These are phyloP conservation scores for Sclerotinia sclerotiorum DNA, from an alignment of 2,329 filamentous ascomycete genomes.

Conservation along the genomic window DNA sequence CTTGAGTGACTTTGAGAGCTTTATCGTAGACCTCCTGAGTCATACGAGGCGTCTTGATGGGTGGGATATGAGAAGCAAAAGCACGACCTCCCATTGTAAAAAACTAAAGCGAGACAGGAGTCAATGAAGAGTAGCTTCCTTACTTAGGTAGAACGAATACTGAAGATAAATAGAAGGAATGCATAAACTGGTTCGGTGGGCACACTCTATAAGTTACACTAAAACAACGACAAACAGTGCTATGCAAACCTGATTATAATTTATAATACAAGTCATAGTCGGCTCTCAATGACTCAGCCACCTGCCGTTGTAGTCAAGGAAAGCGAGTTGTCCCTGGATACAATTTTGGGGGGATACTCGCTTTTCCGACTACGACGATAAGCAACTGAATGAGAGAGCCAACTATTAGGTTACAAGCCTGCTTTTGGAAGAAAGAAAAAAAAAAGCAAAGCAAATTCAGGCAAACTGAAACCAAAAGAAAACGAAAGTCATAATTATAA, in stretches of 20 bases:
- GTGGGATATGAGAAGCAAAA: slow-evolving; percentile 49
- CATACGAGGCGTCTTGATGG: slow-evolving; percentile 67
- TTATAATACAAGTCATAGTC: background rate
- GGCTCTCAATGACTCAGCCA: too few relatives aligned
- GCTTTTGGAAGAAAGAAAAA: background rate
- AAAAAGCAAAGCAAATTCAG: too few relatives aligned
- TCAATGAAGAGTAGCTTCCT: background rate
- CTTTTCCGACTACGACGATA: too few relatives aligned
- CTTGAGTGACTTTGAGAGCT: slow-evolving; percentile 49
- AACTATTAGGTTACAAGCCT: too few relatives aligned
- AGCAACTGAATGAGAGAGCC: background rate
- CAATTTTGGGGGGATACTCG: too few relatives aligned
- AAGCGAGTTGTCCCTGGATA: too few relatives aligned
- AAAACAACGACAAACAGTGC: background rate
- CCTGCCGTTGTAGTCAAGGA: too few relatives aligned
- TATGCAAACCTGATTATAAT: background rate
- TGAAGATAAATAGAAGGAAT: background rate
- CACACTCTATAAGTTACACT: background rate
- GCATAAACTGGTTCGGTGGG: background rate
- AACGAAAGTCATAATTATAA: too few relatives aligned
- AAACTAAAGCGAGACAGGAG: background rate
- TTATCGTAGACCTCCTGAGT: slow-evolving; percentile 54
- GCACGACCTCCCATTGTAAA: slow-evolving; percentile 64
- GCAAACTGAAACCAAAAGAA: background rate
- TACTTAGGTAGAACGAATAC: background rate